Evolutionary conservation across 2,329 filamentous ascomycete genomes (phyloP).

Genomic region (Emmonsiellopsis sp.): DNA sequence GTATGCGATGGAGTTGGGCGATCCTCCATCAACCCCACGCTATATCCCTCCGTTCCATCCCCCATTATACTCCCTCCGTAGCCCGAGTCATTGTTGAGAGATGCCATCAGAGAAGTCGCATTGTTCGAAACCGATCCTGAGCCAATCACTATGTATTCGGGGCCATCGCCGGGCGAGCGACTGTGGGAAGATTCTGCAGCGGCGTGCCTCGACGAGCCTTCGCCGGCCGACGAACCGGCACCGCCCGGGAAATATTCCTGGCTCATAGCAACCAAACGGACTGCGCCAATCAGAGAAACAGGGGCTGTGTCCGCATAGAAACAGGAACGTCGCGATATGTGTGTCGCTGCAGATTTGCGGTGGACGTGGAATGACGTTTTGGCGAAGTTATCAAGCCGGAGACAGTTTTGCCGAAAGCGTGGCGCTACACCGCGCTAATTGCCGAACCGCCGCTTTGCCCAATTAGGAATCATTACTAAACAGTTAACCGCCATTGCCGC

Average conservation of each 20-base stretch:
- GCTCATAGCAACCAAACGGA: slow-evolving; percentile 27
- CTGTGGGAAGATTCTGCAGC: slow-evolving; percentile 17
- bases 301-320: neutral
- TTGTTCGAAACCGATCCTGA: slow-evolving; percentile 72
- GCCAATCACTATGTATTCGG: slow-evolving; percentile 82
- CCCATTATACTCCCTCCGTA: slow-evolving; percentile 74
- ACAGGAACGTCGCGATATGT: neutral
- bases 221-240: slow-evolving; percentile 25
- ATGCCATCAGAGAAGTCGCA: slow-evolving; percentile 67
- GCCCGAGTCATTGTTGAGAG: slow-evolving; percentile 81
- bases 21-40: slow-evolving; percentile 48
- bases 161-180: slow-evolving; percentile 23
- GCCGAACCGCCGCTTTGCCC: neutral
- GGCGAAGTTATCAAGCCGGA: neutral
- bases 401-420: neutral
- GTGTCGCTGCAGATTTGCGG: neutral
- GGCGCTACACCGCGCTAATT: neutral
- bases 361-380: neutral
- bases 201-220: slow-evolving; percentile 26
- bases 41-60: slow-evolving; percentile 49
- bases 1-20: slow-evolving; percentile 49
- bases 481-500: too few species aligned
- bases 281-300: neutral
- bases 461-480: neutral
- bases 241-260: slow-evolving; percentile 32